phyloP scores from a whole-genome alignment of 805 yeast genomes.

The Yarrowia sp. region DNA sequence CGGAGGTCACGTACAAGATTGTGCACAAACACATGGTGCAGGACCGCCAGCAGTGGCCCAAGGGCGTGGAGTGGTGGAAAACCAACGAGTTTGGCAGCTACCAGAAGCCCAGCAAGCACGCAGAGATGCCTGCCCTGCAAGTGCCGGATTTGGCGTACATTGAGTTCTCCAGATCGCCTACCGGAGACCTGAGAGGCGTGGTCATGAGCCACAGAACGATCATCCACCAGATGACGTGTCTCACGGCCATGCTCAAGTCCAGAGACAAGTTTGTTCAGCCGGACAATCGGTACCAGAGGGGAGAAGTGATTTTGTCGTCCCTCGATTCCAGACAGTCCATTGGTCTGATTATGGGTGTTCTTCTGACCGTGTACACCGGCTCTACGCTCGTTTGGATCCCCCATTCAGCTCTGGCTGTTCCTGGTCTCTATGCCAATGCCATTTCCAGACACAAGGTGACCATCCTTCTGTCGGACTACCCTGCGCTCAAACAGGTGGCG shows the following conservation, averaged over 20 bases:
- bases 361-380: constrained; percentile 85
- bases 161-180: constrained; percentile 87
- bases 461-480: constrained; percentile 80
- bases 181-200: constrained; percentile 91
- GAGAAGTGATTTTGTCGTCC: constrained; percentile 64
- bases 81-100: constrained; percentile 86
- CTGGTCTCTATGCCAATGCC: constrained; percentile 86
- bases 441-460: constrained; percentile 75
- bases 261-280: constrained; percentile 49
- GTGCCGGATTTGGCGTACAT: constrained; percentile 89
- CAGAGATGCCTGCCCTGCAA: constrained; percentile 68
- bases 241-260: constrained; percentile 68
- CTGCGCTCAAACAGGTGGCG: constrained; percentile 87
- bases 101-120: constrained; percentile 62
- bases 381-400: constrained; percentile 82
- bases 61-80: constrained; percentile 75
- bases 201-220: constrained; percentile 90
- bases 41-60: constrained; percentile 68
- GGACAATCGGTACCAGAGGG: constrained; percentile 52
- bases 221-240: constrained; percentile 82
- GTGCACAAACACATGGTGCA: constrained; percentile 67
- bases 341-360: constrained; percentile 81
- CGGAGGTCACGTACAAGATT: constrained; percentile 78
- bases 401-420: constrained; percentile 70
- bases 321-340: constrained; percentile 79